These are phyloP conservation scores for Penicillium verhagenii DNA, from an alignment of 495 filamentous ascomycete genomes.

Conservation along the genomic window DNA sequence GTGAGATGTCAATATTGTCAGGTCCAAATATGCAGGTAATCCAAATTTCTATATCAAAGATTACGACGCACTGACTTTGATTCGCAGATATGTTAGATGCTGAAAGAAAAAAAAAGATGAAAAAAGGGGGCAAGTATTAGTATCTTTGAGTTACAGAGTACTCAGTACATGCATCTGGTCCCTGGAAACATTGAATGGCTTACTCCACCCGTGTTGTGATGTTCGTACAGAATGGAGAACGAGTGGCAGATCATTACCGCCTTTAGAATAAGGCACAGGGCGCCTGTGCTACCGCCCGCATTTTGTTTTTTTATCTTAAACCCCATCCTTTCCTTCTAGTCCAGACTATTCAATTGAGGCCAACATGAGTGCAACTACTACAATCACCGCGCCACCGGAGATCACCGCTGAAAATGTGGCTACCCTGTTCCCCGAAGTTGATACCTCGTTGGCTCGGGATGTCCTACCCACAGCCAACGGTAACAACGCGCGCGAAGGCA, in stretches of 20 bases:
- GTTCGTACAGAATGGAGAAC: not conserved
- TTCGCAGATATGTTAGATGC: too few species aligned
- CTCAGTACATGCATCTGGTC: too few species aligned
- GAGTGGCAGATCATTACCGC: slow-evolving; percentile 24
- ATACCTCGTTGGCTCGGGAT: slow-evolving; percentile 69
- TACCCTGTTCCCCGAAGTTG: slow-evolving; percentile 91
- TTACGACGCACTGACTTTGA: too few species aligned
- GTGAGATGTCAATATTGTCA: too few species aligned
- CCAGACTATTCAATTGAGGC: not conserved
- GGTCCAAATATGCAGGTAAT: too few species aligned
- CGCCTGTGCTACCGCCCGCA: slow-evolving; percentile 8
- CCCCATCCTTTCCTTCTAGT: not conserved
- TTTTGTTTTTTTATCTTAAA: slow-evolving; percentile 8
- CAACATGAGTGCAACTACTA: slow-evolving; percentile 53
- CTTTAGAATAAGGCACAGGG: not conserved
- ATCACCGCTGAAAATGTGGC: slow-evolving; percentile 87
- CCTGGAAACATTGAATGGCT: too few species aligned
- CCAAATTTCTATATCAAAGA: too few species aligned
- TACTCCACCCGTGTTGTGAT: not conserved
- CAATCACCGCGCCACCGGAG: slow-evolving; percentile 33
- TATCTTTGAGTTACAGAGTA: too few species aligned
- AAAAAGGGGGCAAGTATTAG: too few species aligned
- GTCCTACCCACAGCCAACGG: slow-evolving; percentile 50
- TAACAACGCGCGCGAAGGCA: slow-evolving; percentile 33
- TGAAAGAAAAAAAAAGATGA: too few species aligned